phyloP scores from a whole-genome alignment of 257 asterid species.

The Rauvolfia tetraphylla region DNA sequence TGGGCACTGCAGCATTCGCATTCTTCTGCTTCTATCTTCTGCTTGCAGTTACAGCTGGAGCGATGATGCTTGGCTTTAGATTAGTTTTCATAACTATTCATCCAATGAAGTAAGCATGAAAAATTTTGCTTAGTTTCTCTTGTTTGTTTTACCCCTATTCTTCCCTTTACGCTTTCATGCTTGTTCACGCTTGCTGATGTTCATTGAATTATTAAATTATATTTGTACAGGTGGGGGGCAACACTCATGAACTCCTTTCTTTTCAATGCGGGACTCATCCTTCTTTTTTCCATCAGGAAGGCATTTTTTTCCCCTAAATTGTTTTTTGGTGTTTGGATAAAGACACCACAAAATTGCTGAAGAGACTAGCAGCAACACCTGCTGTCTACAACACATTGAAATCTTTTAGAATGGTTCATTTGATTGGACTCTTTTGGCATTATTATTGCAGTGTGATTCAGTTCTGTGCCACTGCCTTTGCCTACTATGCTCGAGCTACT shows the following conservation, averaged over 20 bases:
- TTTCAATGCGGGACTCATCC: slow-evolving; percentile 88
- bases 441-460: slow-evolving; percentile 84
- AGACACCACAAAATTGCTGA: background rate
- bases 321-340: slow-evolving; percentile 1
- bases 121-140: slow-evolving; percentile 8
- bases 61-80: slow-evolving; percentile 95
- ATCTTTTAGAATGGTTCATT: background rate
- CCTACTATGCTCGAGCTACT: slow-evolving; percentile 93
- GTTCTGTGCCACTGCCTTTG: slow-evolving; percentile 97
- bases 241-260: slow-evolving; percentile 93
- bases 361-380: background rate
- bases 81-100: slow-evolving; percentile 90
- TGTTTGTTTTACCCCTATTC: slow-evolving; percentile 1
- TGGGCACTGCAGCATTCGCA: slow-evolving; percentile 97
- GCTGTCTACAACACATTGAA: background rate
- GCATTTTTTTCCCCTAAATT: slow-evolving; percentile 16
- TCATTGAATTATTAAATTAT: slow-evolving; percentile 18
- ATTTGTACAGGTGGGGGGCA: slow-evolving; percentile 78
- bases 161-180: slow-evolving; percentile 2
- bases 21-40: slow-evolving; percentile 98
- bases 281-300: slow-evolving; percentile 89
- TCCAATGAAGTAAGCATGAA: slow-evolving; percentile 81
- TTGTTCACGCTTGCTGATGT: slow-evolving; percentile 12
- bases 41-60: slow-evolving; percentile 96
- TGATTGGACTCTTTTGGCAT: background rate